Base-by-base conservation (phyloP, 768 basidiomycete genomes). In the Hemileccinum rubropunctum region DNA sequence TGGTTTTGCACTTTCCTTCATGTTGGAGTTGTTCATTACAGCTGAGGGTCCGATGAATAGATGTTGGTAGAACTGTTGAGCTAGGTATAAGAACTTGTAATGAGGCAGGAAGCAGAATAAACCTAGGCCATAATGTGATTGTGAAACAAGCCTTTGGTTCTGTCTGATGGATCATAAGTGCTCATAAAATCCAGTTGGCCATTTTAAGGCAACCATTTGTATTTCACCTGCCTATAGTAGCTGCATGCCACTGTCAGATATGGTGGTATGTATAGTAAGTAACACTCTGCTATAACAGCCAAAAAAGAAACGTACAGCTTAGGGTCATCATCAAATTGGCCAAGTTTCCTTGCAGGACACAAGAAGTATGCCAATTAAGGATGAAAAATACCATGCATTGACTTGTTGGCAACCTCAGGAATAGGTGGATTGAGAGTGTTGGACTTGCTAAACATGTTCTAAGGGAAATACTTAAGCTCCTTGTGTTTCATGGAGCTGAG, bases 401-500 rank as follows among this genome's bases (percentile, higher is more conserved):
- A 53, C 3, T 53, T 53, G 18, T 52, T 45, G 14, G 42, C 10
- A 1, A 38, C 18, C n/a, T 52, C 47, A 2, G 47, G 37, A 4
- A 45, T 30, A 0, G 44, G 39, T 2, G 44, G 50, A 12, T 50
- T 28, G 6, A 42, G 15, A 28, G 42, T 15, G 7, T 32, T 28
- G 10, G 15, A 6, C 28, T 30, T 30, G 27, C 42, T 42, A 15
- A 35, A 35, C 47, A 48, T 48, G 11, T 48, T 48, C 17, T 9
- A 3, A 14, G 47, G 47, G 7, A 48, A 4, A 15, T 41, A 48
- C 28, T 48, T 48, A 9, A 41, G 38, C 2, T 38, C 47, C 18
- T 48, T 48, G 28, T 48, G 47, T 17, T 48, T 48, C 21, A 48
- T 4, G 2, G 47, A 48, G 26, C 36, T 47, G 39, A 47, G 39